A percentile compares a stretch with the other conserved stretches of the same genome.
phyloP scores from a whole-genome alignment of 1,284 basidiomycete genomes.

The Wallemia ichthyophaga region DNA sequence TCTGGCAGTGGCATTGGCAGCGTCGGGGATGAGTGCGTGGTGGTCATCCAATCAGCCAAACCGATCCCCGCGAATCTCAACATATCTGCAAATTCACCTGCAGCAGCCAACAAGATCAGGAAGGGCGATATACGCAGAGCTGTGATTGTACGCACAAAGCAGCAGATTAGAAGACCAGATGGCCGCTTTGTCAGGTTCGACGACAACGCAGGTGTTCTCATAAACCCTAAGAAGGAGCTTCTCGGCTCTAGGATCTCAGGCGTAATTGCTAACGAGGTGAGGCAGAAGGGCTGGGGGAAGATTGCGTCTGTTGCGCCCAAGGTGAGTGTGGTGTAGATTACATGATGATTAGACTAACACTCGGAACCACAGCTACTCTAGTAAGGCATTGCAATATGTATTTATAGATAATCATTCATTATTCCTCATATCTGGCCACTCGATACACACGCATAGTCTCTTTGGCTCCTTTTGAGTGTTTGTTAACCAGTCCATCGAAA shows the following conservation, averaged over 20 bases:
- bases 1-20: conserved; percentile 39
- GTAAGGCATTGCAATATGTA: background rate
- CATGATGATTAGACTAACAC: too few species aligned
- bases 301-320: conserved; percentile 74
- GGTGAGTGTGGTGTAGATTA: conserved; percentile 25
- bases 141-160: conserved; percentile 73
- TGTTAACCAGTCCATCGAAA: conserved; percentile 39
- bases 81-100: conserved; percentile 20
- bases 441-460: conserved; percentile 24
- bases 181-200: conserved; percentile 70
- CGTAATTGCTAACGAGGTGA: conserved; percentile 64
- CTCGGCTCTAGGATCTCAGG: conserved; percentile 80
- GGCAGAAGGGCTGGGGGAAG: conserved; percentile 82
- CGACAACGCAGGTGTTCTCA: conserved; percentile 81
- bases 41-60: conserved; percentile 74
- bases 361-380: background rate
- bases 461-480: conserved; percentile 31
- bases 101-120: conserved; percentile 42
- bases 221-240: conserved; percentile 95
- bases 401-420: background rate
- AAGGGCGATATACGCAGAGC: conserved; percentile 79
- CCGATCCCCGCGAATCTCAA: conserved; percentile 27
- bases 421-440: conserved; percentile 19
- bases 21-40: conserved; percentile 70
- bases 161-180: conserved; percentile 52